A percentile compares a stretch with the other conserved stretches of the same genome.
These are phyloP conservation scores for Aquilaria malaccensis DNA, from an alignment of 345 rosid species.

Conservation along the genomic window DNA sequence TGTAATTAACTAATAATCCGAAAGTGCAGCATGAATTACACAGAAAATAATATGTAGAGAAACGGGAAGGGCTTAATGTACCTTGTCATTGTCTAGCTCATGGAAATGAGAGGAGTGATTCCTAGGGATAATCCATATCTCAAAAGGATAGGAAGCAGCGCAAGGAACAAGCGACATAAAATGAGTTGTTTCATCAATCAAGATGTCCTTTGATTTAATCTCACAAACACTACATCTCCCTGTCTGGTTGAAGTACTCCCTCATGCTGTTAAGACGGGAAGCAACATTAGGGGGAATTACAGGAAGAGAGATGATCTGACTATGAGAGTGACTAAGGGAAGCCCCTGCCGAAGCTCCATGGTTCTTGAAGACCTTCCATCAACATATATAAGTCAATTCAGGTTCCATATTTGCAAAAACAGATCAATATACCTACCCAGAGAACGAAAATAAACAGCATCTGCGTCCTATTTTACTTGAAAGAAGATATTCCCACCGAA, in stretches of 20 bases:
- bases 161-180: slow-evolving; percentile 63
- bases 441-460: too few species aligned
- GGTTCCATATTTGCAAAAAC: neutral
- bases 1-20: neutral
- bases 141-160: slow-evolving; percentile 64
- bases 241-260: slow-evolving; percentile 45
- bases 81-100: slow-evolving; percentile 53
- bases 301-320: slow-evolving; percentile 82
- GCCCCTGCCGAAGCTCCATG: slow-evolving; percentile 94
- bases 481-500: too few species aligned
- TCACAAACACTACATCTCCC: slow-evolving; percentile 75
- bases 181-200: slow-evolving; percentile 50
- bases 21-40: neutral
- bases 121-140: slow-evolving; percentile 79
- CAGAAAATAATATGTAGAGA: neutral
- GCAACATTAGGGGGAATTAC: slow-evolving; percentile 59
- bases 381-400: slow-evolving; percentile 6
- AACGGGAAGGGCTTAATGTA: slow-evolving; percentile 7
- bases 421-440: too few species aligned
- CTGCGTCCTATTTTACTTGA: too few species aligned
- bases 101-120: slow-evolving; percentile 69
- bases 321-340: slow-evolving; percentile 88
- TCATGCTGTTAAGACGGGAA: slow-evolving; percentile 43
- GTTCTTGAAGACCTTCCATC: slow-evolving; percentile 80
- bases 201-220: slow-evolving; percentile 36